phyloP scores from a whole-genome alignment of 768 basidiomycete genomes.

The Collybia mongolica region DNA sequence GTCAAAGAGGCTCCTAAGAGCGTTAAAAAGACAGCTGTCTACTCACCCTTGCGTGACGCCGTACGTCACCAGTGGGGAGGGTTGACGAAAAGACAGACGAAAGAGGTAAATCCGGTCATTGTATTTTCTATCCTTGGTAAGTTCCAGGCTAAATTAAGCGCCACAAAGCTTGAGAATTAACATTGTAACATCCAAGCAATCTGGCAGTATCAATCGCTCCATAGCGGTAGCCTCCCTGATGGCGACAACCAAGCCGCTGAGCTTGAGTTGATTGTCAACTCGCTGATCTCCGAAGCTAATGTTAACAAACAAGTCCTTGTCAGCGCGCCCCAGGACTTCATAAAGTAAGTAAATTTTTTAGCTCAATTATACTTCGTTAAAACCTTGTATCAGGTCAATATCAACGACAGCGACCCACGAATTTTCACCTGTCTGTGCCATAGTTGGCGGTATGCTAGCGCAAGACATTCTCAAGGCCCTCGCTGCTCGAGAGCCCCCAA shows the following conservation, averaged over 20 bases:
- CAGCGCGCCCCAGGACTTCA: conserved; percentile 52
- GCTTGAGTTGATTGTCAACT: conserved; percentile 63
- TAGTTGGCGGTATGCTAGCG: conserved; percentile 91
- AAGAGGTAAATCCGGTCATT: conserved; percentile 76
- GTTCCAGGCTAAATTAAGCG: conserved; percentile 1
- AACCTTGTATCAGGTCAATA: conserved; percentile 47
- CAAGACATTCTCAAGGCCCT: conserved; percentile 94
- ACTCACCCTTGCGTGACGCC: conserved; percentile 61
- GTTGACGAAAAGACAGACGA: conserved; percentile 74
- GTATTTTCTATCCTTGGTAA: conserved; percentile 74
- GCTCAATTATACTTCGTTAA: conserved; percentile 4
- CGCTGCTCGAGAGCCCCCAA: conserved; percentile 87
- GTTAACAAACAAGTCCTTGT: conserved; percentile 70
- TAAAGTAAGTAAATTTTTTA: conserved; percentile 50
- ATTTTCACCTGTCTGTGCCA: conserved; percentile 91
- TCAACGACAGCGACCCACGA: conserved; percentile 74
- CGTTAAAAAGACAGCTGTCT: conserved; percentile 59
- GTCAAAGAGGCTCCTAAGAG: conserved; percentile 58
- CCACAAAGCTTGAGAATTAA: conserved; percentile 9
- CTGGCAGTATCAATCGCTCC: conserved; percentile 76
- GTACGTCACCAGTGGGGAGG: conserved; percentile 67
- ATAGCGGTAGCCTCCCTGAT: conserved; percentile 57
- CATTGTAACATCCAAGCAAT: conserved; percentile 48
- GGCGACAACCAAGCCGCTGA: conserved; percentile 46
- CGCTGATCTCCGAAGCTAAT: conserved; percentile 56